Evolutionary conservation across 169 alveolate species (phyloP), one percentile per base, ranked within the genome.

Genomic region (Miamiensis avidus): DNA sequence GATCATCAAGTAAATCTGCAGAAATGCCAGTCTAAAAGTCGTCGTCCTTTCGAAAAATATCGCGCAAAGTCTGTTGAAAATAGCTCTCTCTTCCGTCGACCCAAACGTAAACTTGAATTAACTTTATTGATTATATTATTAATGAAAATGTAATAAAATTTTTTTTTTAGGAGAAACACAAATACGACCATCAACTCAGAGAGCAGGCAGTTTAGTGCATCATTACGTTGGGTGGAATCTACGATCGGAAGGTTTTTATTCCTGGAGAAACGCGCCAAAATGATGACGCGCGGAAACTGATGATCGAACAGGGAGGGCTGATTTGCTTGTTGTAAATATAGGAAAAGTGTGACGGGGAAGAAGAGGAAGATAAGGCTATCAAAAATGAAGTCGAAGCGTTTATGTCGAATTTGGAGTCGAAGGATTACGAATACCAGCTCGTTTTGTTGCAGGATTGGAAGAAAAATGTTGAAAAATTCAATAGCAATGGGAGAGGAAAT

Each of bases 261-360:
- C 82, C 82, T 0, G 82, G 82, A 0, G 82, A 77, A 77, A 77
- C 82, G 33, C 31, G 82, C 25, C 33, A 77, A 27, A 77, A 77
- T 34, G 82, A 77, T 77, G 64, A 77, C 34, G 64, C 64, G 29
- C 31, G 82, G 27, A 77, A 31, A 27, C 11, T 33, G 25, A 30
- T 77, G 34, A 77, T 77, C 15, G 82, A 77, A 77, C 31, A 77
- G 25, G 82, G 82, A 29, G 82, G 82, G n/a, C 29, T 77, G 33
- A 34, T 75, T 28, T 28, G 69, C 26, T 77, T 77, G 31, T 28
- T 33, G 29, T 77, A 31, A 69, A 77, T 77, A 11, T 49, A 49
- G 20, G 20, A 11, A 11, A 49, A 49, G 20, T 20, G 20, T 49
- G 4, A 49, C 6, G 33, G 74, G 28, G 64, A 77, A 26, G 64